Conservation (phyloP, 1,284 basidiomycete genomes). For the Trametes pubescens region DNA sequence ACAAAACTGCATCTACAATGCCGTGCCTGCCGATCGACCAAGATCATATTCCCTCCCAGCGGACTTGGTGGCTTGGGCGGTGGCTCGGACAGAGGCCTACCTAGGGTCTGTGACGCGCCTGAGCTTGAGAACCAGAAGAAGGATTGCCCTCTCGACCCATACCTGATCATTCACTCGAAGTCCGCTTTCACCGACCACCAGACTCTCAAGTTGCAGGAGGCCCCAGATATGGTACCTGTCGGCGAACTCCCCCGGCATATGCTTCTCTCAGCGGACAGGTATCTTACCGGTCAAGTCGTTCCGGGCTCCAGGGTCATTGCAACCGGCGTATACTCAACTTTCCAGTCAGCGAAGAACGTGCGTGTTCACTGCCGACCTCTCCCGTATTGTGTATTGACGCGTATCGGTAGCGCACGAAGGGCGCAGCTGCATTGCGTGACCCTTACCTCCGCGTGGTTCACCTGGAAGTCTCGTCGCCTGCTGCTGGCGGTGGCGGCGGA, state of each 20-base stretch:
- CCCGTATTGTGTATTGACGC: background rate
- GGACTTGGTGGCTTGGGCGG: conserved; percentile 89
- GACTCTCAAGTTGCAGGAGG: conserved; percentile 97
- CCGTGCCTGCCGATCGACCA: conserved; percentile 88
- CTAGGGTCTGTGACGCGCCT: conserved; percentile 85
- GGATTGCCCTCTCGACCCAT: conserved; percentile 96
- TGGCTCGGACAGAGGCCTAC: conserved; percentile 83
- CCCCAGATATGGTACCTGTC: conserved; percentile 99
- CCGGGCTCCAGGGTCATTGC: conserved; percentile 95
- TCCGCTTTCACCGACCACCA: conserved; percentile 97
- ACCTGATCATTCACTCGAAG: conserved; percentile 95
- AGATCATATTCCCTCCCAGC: conserved; percentile 80
- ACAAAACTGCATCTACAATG: conserved; percentile 94
- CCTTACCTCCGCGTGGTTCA: conserved; percentile 96
- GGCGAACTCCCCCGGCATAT: conserved; percentile 98
- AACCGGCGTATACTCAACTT: conserved; percentile 98
- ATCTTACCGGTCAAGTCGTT: conserved; percentile 90
- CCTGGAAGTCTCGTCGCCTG: conserved; percentile 86
- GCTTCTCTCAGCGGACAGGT: conserved; percentile 90
- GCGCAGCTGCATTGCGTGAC: conserved; percentile 87
- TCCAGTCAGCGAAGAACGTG: conserved; percentile 85
- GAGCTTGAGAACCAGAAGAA: conserved; percentile 83
- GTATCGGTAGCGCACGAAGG: conserved; percentile 68
- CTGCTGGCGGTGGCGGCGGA: conserved; percentile 69
- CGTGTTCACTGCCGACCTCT: conserved; percentile 36